phyloP scores from a whole-genome alignment of 2,329 filamentous ascomycete genomes.

The Cadophora malorum region DNA sequence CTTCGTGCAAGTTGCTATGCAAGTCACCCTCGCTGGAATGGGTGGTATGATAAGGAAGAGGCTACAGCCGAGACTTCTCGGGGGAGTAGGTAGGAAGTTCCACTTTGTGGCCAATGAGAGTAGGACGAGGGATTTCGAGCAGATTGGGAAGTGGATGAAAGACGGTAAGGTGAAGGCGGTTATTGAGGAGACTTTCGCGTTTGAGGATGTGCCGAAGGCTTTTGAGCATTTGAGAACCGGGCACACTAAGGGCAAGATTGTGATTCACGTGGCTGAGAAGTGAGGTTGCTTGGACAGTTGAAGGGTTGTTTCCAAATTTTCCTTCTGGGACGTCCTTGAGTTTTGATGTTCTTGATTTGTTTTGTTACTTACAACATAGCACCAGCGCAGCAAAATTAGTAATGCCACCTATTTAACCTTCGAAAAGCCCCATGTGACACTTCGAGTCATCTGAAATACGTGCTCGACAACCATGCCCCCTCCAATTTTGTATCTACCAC shows the following conservation, averaged over 20 bases:
- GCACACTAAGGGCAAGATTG: conserved; percentile 64
- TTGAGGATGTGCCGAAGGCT: conserved; percentile 62
- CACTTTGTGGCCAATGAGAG: conserved; percentile 53
- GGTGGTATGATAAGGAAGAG: conserved; percentile 37
- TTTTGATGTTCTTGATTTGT: no score
- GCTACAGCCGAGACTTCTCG: conserved; percentile 21
- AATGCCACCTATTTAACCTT: neutral
- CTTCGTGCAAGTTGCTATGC: conserved; percentile 55
- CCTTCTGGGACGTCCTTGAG: no score
- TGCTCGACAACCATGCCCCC: neutral
- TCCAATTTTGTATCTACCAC: neutral
- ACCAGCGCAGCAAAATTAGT: neutral
- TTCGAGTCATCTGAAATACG: neutral
- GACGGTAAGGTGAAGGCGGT: conserved; percentile 64
- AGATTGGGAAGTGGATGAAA: conserved; percentile 60
- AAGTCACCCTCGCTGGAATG: conserved; percentile 56
- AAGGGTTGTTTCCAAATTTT: no score
- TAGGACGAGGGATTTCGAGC: conserved; percentile 55
- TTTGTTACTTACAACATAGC: neutral
- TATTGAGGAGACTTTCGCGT: conserved; percentile 60
- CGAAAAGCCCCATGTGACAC: neutral
- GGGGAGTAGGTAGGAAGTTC: conserved; percentile 47
- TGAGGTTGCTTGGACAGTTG: neutral
- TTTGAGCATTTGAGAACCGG: conserved; percentile 64
- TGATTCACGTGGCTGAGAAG: conserved; percentile 44